Evolutionary conservation across 805 yeast species (phyloP), one percentile per base, ranked within the genome.

Genomic region (Yarrowia sp.): DNA sequence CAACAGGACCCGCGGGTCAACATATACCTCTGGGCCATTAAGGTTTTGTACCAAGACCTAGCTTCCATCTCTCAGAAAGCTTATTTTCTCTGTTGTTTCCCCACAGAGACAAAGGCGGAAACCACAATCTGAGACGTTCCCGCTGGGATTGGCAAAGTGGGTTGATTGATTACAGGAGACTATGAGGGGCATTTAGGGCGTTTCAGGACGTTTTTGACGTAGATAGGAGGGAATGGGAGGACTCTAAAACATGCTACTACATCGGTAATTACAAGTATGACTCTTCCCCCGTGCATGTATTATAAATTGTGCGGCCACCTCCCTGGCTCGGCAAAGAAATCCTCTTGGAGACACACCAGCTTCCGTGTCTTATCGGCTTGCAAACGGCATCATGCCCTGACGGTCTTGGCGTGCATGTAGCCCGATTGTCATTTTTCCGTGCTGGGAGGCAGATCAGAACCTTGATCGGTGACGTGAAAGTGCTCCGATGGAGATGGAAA

Each of bases 381-480:
- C 33, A 44, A 44, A 44, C 49, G 49, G 49, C 49, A 44, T 44
- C 51, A 44, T 44, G 51, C 35, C 51, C 51, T 29, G 51, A 29
- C 16, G 24, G 9, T 44, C 51, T 44, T 44, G 51, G 51, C 51
- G 14, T 42, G 49, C 49, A 42, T 25, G 29, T 3, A 6, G 4
- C 4, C 29, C 27, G 25, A 14, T 3, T 8, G 10, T 13, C n/a
- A 7, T 44, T 44, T 44, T 44, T 44, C 51, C 51, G 35, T 16
- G 13, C 2, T 13, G n/a, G 29, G 25, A 14, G 19, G 7, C n/a
- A 13, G 38, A 16, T 8, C 12, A 12, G 41, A 13, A 10, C 16
- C 16, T 4, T 1, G 16, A 21, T 35, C 21, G 39, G 21, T 10
- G 4, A 9, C 7, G 46, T 1, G 6, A 4, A 8, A 22, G 19